A percentile compares a stretch with the other conserved stretches of the same genome.
Conservation (phyloP, 208 protist genomes). For the Leishmania guyanensis region DNA sequence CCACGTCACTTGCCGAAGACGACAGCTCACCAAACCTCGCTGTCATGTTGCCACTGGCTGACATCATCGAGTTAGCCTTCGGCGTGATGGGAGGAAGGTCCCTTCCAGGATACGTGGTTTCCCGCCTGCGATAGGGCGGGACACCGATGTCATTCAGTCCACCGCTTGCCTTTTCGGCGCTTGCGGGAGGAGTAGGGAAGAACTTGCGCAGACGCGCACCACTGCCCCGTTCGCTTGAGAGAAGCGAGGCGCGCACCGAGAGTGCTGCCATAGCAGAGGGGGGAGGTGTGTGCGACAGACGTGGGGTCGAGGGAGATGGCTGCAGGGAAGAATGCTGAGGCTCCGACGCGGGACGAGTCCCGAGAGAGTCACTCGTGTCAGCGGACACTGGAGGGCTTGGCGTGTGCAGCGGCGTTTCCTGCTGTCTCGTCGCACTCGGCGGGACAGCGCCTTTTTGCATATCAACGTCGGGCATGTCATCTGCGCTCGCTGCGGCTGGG, state of each 20-base stretch:
- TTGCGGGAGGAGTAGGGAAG: slow-evolving; percentile 38
- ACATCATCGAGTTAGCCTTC: slow-evolving; percentile 11
- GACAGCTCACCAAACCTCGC: not conserved
- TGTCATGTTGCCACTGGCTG: slow-evolving; percentile 1
- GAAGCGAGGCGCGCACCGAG: not conserved
- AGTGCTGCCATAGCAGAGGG: not conserved
- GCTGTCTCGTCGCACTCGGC: not conserved
- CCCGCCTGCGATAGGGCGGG: slow-evolving; percentile 27
- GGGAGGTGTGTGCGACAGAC: slow-evolving; percentile 3
- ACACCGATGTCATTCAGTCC: not conserved
- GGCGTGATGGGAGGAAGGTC: slow-evolving; percentile 29
- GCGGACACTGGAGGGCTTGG: not conserved
- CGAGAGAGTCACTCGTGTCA: not conserved
- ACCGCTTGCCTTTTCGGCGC: slow-evolving; percentile 19
- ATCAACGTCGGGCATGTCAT: not conserved
- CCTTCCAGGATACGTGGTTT: slow-evolving; percentile 22
- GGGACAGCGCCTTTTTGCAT: not conserved
- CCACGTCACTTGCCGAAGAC: not conserved
- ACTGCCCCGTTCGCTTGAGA: not conserved
- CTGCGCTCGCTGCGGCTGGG: not conserved
- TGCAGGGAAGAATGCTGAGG: not conserved
- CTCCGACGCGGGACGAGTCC: not conserved
- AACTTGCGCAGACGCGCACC: slow-evolving; percentile 15
- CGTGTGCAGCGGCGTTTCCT: not conserved
- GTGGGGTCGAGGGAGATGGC: not conserved